Base-by-base conservation (phyloP, 2,329 filamentous ascomycete genomes). In the Clathrospora elynae region DNA sequence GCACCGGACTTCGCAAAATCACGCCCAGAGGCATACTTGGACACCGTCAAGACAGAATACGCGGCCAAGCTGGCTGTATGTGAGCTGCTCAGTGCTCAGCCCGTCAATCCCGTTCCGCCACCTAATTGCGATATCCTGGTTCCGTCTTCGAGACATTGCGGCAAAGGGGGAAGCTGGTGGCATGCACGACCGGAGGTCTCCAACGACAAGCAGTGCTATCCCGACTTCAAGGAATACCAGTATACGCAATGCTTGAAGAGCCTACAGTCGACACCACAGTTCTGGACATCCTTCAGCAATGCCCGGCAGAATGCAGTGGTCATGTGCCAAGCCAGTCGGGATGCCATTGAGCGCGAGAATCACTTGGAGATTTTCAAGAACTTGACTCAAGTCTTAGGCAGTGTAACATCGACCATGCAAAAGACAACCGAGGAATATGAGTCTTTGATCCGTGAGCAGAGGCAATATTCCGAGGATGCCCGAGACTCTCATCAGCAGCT, bases 231-330 rank as follows among this genome's bases (percentile, higher is more conserved):
- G 17, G 57, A 61, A 5, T 35, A 54, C 10, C 55, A 74, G 31
- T 62, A 84, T 16, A 70, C 73, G 31, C 56, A 68, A 7, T 87
- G 84, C 53, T 66, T 84, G 4, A 72, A 69, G 31, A 75, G 75
- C 4, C 64, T 87, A 1, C 76, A 78, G 31, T 74, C 75, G 12
- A 73, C 77, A 16, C 74, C 78, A 1, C 81, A 82, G 30, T 79
- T 75, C 61, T 86, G 83, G 82, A 84, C 76, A 1, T 85, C 81
- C 16, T 87, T 83, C 68, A 81, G 79, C 53, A 84, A 83, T 62
- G 80, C 75, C 43, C 74, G 77, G 41, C 80, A 84, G 42, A 82
- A 83, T 51, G 82, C 82, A 2, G 71, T 81, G 29, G 67, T 82
- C 12, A 80, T 86, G 53, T 87, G 84, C 51, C 78, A 83, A 49